Percentiles rank a stretch among this genome's conserved stretches.
Conservation (phyloP, 83 land plant species). For the Thuja plicata region DNA sequence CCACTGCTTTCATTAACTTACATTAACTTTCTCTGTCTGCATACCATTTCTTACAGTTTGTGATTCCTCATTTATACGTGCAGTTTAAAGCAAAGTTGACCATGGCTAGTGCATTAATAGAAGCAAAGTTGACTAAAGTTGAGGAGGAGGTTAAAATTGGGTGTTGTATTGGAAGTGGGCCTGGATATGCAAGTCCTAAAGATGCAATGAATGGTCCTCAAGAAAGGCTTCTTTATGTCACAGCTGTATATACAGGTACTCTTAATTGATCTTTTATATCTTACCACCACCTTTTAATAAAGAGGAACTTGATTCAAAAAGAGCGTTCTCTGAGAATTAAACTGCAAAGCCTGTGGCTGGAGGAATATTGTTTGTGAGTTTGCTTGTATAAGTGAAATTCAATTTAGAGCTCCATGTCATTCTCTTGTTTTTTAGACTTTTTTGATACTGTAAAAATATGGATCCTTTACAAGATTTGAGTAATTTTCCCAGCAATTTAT, state of each 20-base stretch:
- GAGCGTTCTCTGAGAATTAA: not conserved
- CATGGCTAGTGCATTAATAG: conserved; percentile 14
- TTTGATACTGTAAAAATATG: not conserved
- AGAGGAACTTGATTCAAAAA: not conserved
- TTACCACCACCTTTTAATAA: conserved; percentile 1
- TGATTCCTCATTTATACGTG: conserved; percentile 1
- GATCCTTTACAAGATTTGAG: not conserved
- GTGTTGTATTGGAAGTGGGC: conserved; percentile 55
- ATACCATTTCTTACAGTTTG: not conserved
- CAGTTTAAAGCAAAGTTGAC: not conserved
- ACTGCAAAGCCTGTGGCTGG: not conserved
- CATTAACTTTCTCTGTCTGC: not conserved
- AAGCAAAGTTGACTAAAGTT: not conserved
- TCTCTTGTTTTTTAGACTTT: not conserved
- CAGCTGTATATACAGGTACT: conserved; percentile 80
- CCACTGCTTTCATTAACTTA: not conserved
- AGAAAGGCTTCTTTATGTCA: conserved; percentile 82
- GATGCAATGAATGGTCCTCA: conserved; percentile 85
- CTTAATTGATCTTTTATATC: conserved; percentile 1
- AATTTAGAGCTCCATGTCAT: not conserved
- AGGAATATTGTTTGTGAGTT: not conserved
- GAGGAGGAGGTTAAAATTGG: conserved; percentile 7
- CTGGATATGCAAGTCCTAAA: conserved; percentile 88
- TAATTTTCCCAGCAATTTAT: not conserved
- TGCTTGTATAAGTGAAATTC: not conserved